Base-by-base conservation (phyloP, 2,329 filamentous ascomycete genomes). In the Fusarium xylarioides region DNA sequence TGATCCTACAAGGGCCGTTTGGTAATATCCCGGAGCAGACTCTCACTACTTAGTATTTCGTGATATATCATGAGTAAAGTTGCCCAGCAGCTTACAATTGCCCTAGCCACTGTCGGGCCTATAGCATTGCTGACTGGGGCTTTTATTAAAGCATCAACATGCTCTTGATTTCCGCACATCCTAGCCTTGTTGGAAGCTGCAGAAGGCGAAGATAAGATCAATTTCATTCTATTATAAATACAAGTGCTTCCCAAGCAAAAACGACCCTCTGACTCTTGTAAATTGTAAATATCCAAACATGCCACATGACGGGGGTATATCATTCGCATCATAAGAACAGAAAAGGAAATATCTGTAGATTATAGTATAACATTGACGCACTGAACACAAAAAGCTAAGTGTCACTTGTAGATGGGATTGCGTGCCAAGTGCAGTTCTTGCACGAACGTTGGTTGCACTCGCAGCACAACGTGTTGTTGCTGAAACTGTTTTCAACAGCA, bases 381-480 rank as follows among this genome's bases (percentile, higher is more conserved):
- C 18, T 30, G 15, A 35, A 38, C n/a, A 40, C 11, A 40, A 43
- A 23, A 49, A 23, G 26, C 61, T 63, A 63, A 28, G 37, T 35
- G 23, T 67, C 69, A 10, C 52, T 57, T 7, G 47, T 35, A 9
- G 30, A 30, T 35, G 57, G 32, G 38, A 74, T 43, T 12, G n/a
- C 21, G 28, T 28, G 43, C 30, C 59, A 26, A 15, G 26, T 16
- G 21, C 71, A 73, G n/a, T 42, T 59, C 11, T 32, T 30, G 35
- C 71, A 73, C 21, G 40, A 58, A 18, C 53, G 52, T 37, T 43
- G 70, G n/a, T 44, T 74, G 38, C 72, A 73, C 34, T 64, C 37
- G 15, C 49, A 74, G 12, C 71, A 73, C 11, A 38, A n/a, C 28
- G 50, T 49, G 38, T 57, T 63, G 35, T 50, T 53, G 16, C 53